Conservation (phyloP, 2,329 filamentous ascomycete genomes). For the Didymella sp. region DNA sequence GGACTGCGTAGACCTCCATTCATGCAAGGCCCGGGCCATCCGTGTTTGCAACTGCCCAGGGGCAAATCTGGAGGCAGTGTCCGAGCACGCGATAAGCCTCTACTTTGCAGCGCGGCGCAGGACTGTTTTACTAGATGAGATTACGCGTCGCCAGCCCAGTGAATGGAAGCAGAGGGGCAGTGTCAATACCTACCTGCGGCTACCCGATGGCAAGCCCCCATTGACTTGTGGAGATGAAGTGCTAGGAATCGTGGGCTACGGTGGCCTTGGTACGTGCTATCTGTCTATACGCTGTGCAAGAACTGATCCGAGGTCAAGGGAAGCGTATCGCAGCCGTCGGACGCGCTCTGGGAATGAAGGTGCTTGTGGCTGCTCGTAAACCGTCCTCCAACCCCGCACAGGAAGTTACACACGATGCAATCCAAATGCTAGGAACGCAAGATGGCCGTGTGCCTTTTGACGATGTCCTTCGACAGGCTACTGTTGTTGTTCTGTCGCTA, state of each 20-base stretch:
- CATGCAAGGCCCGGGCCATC: conserved; percentile 53
- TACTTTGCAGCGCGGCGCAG: conserved; percentile 57
- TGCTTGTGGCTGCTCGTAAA: conserved; percentile 57
- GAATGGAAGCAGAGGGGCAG: conserved; percentile 53
- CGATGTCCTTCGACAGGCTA: conserved; percentile 47
- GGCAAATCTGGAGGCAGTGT: conserved; percentile 58
- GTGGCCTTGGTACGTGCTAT: conserved; percentile 51
- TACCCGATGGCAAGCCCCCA: conserved; percentile 50
- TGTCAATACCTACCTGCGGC: conserved; percentile 42
- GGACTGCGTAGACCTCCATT: conserved; percentile 56
- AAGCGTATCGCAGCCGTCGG: conserved; percentile 56
- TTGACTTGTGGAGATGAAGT: conserved; percentile 58
- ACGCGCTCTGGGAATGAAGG: conserved; percentile 56
- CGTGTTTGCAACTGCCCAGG: conserved; percentile 56
- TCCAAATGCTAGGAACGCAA: conserved; percentile 14
- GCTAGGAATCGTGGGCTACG: conserved; percentile 60
- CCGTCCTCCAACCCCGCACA: conserved; percentile 16
- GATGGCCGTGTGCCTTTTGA: conserved; percentile 47
- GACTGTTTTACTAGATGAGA: conserved; percentile 45
- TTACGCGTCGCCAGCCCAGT: conserved; percentile 38
- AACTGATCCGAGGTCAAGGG: conserved; percentile 35
- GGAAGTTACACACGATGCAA: conserved; percentile 10
- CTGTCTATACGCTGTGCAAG: not conserved
- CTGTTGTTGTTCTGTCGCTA: conserved; percentile 49
- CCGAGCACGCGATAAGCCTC: conserved; percentile 59